These are phyloP conservation scores for Spirogloea muscicola DNA, from an alignment of 139 green algal species.

Conservation along the genomic window DNA sequence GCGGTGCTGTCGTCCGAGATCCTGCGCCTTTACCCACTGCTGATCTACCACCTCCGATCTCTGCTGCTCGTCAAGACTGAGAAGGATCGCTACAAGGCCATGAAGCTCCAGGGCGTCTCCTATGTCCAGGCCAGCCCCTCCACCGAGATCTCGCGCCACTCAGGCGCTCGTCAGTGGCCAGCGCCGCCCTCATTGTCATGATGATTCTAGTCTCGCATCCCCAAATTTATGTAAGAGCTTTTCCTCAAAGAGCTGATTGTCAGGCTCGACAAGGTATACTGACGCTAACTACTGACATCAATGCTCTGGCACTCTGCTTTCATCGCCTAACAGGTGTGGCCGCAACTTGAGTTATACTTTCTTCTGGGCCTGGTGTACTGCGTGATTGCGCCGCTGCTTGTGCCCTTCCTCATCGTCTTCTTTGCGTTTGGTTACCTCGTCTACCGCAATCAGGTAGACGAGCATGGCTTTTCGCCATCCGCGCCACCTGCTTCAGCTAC, in stretches of 20 bases:
- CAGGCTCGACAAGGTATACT: no score
- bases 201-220: no score
- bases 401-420: constrained; percentile 28
- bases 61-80: constrained; percentile 14
- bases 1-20: constrained; percentile 28
- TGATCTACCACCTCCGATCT: constrained; percentile 44
- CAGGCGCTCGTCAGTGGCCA: no score
- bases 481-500: no score
- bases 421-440: constrained; percentile 27
- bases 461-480: no score
- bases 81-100: constrained; percentile 25
- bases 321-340: no score
- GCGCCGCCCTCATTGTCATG: no score
- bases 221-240: no score
- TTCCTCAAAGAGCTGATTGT: no score
- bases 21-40: constrained; percentile 19
- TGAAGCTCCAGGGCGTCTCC: background rate
- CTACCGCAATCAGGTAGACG: constrained; percentile 37
- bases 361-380: constrained; percentile 41
- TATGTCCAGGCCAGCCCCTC: background rate
- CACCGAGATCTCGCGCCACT: no score
- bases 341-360: constrained; percentile 21
- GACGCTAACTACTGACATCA: no score
- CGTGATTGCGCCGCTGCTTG: constrained; percentile 17
- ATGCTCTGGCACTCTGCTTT: no score